These are phyloP conservation scores for Colletotrichum orchidophilum DNA, from an alignment of 2,329 filamentous ascomycete species.

Conservation along the genomic window DNA sequence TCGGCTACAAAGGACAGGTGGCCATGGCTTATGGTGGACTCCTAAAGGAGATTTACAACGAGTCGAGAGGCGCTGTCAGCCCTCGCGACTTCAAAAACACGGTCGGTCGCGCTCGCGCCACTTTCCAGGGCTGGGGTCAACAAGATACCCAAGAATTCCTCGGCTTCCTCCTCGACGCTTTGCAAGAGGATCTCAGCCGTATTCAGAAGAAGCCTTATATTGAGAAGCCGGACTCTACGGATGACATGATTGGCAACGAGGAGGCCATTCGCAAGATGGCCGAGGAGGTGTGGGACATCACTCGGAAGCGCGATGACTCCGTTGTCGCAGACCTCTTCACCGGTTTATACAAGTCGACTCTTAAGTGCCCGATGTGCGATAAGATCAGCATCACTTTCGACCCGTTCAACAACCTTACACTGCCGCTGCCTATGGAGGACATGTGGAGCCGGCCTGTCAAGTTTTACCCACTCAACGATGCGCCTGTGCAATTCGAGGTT, in stretches of 20 bases:
- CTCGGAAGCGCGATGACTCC: slow-evolving; percentile 91
- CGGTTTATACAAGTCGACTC: slow-evolving; percentile 97
- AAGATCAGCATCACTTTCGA: slow-evolving; percentile 99
- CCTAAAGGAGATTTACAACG: slow-evolving; percentile 80
- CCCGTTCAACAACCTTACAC: slow-evolving; percentile 92
- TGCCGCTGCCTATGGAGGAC: slow-evolving; percentile 89
- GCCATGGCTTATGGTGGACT: slow-evolving; percentile 85
- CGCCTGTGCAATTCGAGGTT: slow-evolving; percentile 76
- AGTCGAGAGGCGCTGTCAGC: slow-evolving; percentile 73
- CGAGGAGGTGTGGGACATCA: slow-evolving; percentile 89
- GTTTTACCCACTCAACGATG: slow-evolving; percentile 80
- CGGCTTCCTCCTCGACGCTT: slow-evolving; percentile 90
- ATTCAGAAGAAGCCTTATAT: slow-evolving; percentile 97
- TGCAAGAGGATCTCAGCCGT: slow-evolving; percentile 95
- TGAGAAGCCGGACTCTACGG: slow-evolving; percentile 96
- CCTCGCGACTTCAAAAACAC: slow-evolving; percentile 85
- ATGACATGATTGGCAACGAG: slow-evolving; percentile 89
- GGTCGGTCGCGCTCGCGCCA: slow-evolving; percentile 81
- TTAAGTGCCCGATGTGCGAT: slow-evolving; percentile 88
- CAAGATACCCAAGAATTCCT: slow-evolving; percentile 98
- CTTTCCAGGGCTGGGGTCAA: slow-evolving; percentile 94
- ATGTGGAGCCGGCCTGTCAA: slow-evolving; percentile 80
- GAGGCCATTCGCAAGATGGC: slow-evolving; percentile 86
- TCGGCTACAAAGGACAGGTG: slow-evolving; percentile 86
- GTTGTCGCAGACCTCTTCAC: slow-evolving; percentile 96